phyloP scores from a whole-genome alignment of 2,329 filamentous ascomycete genomes.

The Claviceps humidiphila region DNA sequence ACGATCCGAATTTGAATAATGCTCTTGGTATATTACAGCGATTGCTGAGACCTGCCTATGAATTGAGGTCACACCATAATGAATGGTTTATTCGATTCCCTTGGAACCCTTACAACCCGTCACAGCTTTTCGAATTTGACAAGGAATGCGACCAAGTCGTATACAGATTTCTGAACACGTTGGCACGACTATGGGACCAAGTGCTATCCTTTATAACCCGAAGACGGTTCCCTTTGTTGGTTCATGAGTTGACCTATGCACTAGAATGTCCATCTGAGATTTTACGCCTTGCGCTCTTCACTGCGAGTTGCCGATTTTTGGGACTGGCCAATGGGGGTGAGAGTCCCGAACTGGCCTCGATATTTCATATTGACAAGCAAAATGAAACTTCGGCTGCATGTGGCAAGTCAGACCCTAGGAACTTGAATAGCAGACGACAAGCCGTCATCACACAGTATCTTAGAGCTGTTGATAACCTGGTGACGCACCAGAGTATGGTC shows the following conservation, averaged over 20 bases:
- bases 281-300: slow-evolving; percentile 17
- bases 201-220: slow-evolving; percentile 5
- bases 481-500: neutral
- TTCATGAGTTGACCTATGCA: slow-evolving; percentile 11
- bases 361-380: neutral
- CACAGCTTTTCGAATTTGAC: neutral
- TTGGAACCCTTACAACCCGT: neutral
- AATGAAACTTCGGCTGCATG: neutral
- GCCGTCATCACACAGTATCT: neutral
- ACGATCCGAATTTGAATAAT: slow-evolving; percentile 8
- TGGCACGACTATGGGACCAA: slow-evolving; percentile 12
- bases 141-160: slow-evolving; percentile 5
- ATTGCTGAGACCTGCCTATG: neutral
- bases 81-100: slow-evolving; percentile 1
- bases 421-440: neutral
- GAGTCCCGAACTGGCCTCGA: neutral
- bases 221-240: slow-evolving; percentile 16
- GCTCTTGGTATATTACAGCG: slow-evolving; percentile 9
- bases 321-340: neutral
- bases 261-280: slow-evolving; percentile 15
- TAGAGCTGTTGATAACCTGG: neutral
- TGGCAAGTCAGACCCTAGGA: neutral
- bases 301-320: slow-evolving; percentile 15
- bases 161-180: slow-evolving; percentile 11
- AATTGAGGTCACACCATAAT: neutral